A percentile compares a stretch with the other conserved stretches of the same genome.
Evolutionary conservation across 2,329 filamentous ascomycete genomes (phyloP).

Genomic region (Alternaria rosae): DNA sequence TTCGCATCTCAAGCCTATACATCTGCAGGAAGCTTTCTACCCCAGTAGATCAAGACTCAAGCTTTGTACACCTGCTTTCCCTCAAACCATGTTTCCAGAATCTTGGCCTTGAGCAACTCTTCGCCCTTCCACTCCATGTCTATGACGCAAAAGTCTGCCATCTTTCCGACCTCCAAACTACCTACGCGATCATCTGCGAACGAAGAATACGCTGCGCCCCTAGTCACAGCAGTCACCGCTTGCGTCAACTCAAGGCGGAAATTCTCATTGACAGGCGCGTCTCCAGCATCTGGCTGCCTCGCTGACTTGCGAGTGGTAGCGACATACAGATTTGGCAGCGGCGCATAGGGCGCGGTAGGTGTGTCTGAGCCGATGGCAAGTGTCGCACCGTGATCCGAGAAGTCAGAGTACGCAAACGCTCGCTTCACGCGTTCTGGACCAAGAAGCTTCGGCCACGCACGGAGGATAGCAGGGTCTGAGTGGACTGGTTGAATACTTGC

Average conservation of each 20-base stretch:
- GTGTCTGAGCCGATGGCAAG: constrained; percentile 67
- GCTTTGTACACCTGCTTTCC: constrained; percentile 47
- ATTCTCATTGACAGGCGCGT: constrained; percentile 59
- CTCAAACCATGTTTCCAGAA: constrained; percentile 63
- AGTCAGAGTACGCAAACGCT: constrained; percentile 70
- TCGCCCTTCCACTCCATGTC: constrained; percentile 60
- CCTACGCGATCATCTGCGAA: constrained; percentile 65
- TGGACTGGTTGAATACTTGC: constrained; percentile 95
- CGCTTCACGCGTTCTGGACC: constrained; percentile 62
- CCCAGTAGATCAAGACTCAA: background rate
- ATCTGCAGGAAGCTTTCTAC: background rate
- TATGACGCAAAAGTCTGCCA: constrained; percentile 66
- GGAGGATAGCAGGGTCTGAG: constrained; percentile 74
- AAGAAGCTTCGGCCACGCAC: constrained; percentile 67
- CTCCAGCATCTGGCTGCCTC: constrained; percentile 53
- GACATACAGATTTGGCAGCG: constrained; percentile 65
- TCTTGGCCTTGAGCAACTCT: constrained; percentile 55
- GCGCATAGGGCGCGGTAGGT: constrained; percentile 64
- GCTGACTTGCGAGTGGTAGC: constrained; percentile 66
- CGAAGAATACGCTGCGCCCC: constrained; percentile 65
- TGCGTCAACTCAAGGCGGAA: constrained; percentile 63
- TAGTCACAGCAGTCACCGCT: constrained; percentile 62
- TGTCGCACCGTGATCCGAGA: constrained; percentile 61
- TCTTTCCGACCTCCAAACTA: constrained; percentile 59
- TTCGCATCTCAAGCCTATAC: background rate